A percentile compares a stretch with the other conserved stretches of the same genome.
Conservation (phyloP, 2,329 filamentous ascomycete species). For the Colletotrichum sp. region DNA sequence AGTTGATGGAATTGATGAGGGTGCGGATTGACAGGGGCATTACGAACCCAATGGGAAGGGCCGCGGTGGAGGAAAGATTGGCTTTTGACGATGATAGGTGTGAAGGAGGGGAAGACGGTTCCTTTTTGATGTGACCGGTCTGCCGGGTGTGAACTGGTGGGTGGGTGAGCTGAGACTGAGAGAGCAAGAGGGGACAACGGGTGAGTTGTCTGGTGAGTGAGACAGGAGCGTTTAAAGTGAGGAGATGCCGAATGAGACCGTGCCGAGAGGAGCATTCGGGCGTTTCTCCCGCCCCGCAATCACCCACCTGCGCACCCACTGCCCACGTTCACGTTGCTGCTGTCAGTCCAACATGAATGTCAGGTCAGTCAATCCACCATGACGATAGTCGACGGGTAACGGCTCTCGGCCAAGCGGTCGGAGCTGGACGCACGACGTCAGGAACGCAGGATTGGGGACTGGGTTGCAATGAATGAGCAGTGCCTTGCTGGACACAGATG, state of each 20-base stretch:
- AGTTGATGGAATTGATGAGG: constrained; percentile 6
- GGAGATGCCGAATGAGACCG: neutral
- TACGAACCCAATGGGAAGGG: constrained; percentile 2
- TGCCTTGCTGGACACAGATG: neutral
- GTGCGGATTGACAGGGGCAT: constrained; percentile 1
- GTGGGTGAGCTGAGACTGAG: neutral
- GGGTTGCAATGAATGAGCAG: constrained; percentile 6
- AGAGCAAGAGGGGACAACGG: neutral
- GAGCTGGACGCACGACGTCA: constrained; percentile 5
- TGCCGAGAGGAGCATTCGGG: neutral
- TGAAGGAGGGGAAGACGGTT: neutral
- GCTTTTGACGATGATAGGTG: neutral
- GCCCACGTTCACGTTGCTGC: neutral
- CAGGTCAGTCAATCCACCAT: neutral
- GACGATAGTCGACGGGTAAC: neutral
- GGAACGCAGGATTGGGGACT: neutral
- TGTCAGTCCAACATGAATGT: neutral
- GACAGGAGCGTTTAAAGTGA: neutral
- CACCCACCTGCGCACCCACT: neutral
- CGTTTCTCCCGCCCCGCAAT: neutral
- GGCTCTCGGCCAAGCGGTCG: constrained; percentile 10
- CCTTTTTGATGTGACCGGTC: neutral
- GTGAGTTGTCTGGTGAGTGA: neutral
- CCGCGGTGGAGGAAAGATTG: neutral
- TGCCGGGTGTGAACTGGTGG: neutral